Conservation (phyloP, 208 protist species). For the Strigomonas galati region DNA sequence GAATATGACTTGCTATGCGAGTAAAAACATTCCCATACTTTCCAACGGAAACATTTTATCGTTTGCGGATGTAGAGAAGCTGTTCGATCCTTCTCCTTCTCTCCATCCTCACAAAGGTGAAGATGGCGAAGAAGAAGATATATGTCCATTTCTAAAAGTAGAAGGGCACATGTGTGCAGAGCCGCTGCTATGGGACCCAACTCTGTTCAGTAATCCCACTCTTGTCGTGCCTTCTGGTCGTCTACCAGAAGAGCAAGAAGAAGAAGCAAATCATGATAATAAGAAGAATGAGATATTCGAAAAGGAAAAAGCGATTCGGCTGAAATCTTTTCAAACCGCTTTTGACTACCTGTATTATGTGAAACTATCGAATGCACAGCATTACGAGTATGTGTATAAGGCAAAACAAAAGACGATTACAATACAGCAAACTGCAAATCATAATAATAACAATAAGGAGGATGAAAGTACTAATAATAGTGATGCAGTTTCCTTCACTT, state of each 20-base stretch:
- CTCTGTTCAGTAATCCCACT: conserved; percentile 49
- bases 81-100: conserved; percentile 1
- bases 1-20: background rate
- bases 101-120: conserved; percentile 12
- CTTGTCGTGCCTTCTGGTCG: conserved; percentile 33
- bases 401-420: too few relatives aligned
- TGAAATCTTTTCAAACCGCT: conserved; percentile 46
- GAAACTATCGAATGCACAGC: conserved; percentile 3
- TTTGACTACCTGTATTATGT: conserved; percentile 56
- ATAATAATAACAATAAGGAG: too few relatives aligned
- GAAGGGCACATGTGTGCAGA: conserved; percentile 91
- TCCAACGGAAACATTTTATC: conserved; percentile 86
- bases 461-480: too few relatives aligned
- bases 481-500: too few relatives aligned
- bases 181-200: conserved; percentile 82
- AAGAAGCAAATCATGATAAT: background rate
- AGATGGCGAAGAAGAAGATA: too few relatives aligned
- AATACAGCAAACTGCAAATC: conserved; percentile 6
- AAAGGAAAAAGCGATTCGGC: conserved; percentile 39
- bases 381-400: too few relatives aligned
- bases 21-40: conserved; percentile 67
- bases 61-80: conserved; percentile 55
- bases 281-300: background rate
- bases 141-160: background rate
- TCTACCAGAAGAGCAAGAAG: conserved; percentile 5